phyloP scores from a whole-genome alignment of 371 early-diverging fungal species.

The Mucor plumbeus region DNA sequence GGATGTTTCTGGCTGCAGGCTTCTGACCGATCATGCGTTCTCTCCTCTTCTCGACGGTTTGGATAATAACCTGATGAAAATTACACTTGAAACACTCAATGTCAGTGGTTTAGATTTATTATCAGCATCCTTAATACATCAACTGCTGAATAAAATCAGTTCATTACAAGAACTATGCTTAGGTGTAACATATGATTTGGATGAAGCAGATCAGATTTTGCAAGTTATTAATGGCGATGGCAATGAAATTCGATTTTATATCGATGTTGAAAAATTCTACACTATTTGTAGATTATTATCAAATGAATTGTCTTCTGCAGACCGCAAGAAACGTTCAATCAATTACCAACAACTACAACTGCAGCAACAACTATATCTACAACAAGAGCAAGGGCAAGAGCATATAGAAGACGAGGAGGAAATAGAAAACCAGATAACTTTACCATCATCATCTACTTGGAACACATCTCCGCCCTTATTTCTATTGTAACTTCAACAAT shows the following conservation, averaged over 20 bases:
- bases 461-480: slow-evolving; percentile 18
- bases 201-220: slow-evolving; percentile 30
- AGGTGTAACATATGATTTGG: slow-evolving; percentile 30
- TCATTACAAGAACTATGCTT: slow-evolving; percentile 23
- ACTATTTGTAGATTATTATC: slow-evolving; percentile 23
- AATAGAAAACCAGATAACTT: not conserved
- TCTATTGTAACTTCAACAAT: not conserved
- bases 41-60: slow-evolving; percentile 17
- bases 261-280: slow-evolving; percentile 31
- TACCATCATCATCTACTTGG: slow-evolving; percentile 28
- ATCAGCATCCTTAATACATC: slow-evolving; percentile 20
- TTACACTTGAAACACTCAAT: slow-evolving; percentile 32
- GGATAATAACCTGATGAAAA: slow-evolving; percentile 15
- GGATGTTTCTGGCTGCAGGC: slow-evolving; percentile 36
- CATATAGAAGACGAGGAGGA: not conserved
- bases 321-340: not conserved
- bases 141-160: slow-evolving; percentile 16
- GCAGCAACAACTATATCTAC: not conserved
- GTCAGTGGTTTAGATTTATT: slow-evolving; percentile 28
- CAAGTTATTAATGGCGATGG: slow-evolving; percentile 15
- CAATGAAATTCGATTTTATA: slow-evolving; percentile 16
- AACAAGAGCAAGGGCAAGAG: too few relatives aligned
- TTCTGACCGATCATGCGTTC: slow-evolving; percentile 38
- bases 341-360: not conserved
- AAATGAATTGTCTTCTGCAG: not conserved